These are phyloP conservation scores for Xylaria sp. DNA, from an alignment of 2,329 filamentous ascomycete species.

Conservation along the genomic window DNA sequence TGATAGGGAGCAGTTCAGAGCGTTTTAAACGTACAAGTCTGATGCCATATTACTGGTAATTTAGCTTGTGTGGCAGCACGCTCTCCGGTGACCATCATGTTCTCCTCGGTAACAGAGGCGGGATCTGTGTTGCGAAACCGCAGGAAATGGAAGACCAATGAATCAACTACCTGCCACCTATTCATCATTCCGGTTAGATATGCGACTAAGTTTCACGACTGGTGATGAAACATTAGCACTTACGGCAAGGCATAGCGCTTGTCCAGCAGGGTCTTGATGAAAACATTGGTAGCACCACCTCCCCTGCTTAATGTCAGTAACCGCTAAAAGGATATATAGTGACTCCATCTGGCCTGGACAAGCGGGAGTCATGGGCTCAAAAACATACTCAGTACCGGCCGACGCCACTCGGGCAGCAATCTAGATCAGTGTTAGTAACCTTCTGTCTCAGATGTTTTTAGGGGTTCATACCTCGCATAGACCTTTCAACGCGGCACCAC, in stretches of 20 bases:
- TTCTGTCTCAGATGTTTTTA: background rate
- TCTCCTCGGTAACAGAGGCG: slow-evolving; percentile 57
- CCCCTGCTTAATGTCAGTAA: slow-evolving; percentile 46
- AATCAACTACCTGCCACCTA: slow-evolving; percentile 85
- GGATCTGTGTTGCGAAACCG: slow-evolving; percentile 79
- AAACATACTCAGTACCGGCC: slow-evolving; percentile 64
- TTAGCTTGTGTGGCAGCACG: slow-evolving; percentile 63
- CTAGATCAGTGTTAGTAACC: slow-evolving; percentile 5
- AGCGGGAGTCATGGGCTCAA: background rate
- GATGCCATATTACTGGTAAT: slow-evolving; percentile 94
- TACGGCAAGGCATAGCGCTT: slow-evolving; percentile 97
- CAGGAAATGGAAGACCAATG: slow-evolving; percentile 94
- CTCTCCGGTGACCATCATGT: slow-evolving; percentile 57
- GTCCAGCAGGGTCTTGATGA: slow-evolving; percentile 90
- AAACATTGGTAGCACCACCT: slow-evolving; percentile 90
- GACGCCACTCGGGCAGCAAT: slow-evolving; percentile 90
- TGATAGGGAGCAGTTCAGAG: background rate
- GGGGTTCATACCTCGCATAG: slow-evolving; percentile 69
- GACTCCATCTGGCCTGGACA: background rate
- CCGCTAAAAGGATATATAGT: background rate
- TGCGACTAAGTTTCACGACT: background rate
- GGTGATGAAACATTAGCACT: slow-evolving; percentile 63
- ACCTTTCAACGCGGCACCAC: slow-evolving; percentile 86
- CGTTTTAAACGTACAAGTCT: slow-evolving; percentile 59
- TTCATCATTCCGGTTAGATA: slow-evolving; percentile 1